Conservation (phyloP, 257 asterid species). For the Lycium ferocissimum region DNA sequence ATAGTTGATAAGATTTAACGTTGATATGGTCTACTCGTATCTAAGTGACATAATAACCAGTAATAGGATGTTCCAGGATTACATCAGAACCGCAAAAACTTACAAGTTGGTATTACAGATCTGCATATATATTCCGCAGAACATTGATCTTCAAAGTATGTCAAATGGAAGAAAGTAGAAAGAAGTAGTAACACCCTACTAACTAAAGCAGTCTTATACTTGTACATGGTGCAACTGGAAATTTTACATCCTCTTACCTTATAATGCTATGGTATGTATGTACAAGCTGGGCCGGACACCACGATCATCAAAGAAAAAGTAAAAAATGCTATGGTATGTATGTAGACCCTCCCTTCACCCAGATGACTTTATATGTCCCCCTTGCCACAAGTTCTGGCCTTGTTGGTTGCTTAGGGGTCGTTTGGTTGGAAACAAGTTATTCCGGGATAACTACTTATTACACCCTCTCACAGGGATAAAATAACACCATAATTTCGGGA, state of each 20-base stretch:
- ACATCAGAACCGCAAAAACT: not conserved
- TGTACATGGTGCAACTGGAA: not conserved
- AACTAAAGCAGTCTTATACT: not conserved
- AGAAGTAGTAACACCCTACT: no score
- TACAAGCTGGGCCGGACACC: no score
- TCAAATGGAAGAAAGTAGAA: no score
- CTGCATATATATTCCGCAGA: not conserved
- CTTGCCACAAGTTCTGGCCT: not conserved
- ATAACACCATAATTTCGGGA: no score
- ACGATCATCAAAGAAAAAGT: no score
- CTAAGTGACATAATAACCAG: not conserved
- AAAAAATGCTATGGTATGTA: not conserved
- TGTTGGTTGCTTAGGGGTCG: not conserved
- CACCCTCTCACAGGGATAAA: no score
- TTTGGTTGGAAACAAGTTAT: no score
- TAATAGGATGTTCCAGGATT: not conserved
- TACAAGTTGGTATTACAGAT: not conserved
- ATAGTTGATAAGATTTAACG: not conserved
- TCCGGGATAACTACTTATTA: no score
- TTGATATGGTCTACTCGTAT: not conserved
- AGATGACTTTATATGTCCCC: not conserved
- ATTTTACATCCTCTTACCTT: not conserved
- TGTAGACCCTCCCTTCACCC: not conserved
- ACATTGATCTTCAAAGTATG: no score
- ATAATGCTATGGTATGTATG: no score